These are phyloP conservation scores for Paxillus rubicundulus DNA, from an alignment of 768 basidiomycete species.

Conservation along the genomic window DNA sequence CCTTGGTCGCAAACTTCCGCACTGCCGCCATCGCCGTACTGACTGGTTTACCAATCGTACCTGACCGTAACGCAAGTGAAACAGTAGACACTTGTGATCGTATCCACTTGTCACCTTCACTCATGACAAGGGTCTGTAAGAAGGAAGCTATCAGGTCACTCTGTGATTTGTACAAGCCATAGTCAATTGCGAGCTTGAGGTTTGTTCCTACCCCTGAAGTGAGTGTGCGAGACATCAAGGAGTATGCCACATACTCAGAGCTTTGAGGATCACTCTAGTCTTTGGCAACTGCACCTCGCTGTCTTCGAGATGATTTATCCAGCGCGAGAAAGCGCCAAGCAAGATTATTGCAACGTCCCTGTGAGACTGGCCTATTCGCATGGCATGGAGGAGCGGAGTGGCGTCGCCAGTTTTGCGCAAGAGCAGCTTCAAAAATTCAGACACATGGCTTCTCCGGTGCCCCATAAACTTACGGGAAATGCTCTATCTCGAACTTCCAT, in stretches of 20 bases:
- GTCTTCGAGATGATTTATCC: constrained; percentile 85
- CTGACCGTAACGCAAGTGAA: constrained; percentile 65
- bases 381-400: constrained; percentile 89
- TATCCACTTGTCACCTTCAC: constrained; percentile 93
- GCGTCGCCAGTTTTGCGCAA: constrained; percentile 82
- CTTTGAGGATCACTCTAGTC: constrained; percentile 73
- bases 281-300: constrained; percentile 65
- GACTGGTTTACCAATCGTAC: constrained; percentile 72
- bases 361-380: constrained; percentile 73
- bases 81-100: constrained; percentile 64
- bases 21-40: constrained; percentile 72
- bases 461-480: constrained; percentile 59
- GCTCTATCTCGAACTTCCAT: constrained; percentile 82
- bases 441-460: background rate
- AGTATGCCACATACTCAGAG: constrained; percentile 70
- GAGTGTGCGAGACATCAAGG: constrained; percentile 72
- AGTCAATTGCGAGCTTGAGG: constrained; percentile 90
- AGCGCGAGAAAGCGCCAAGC: constrained; percentile 87
- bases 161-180: constrained; percentile 76
- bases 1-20: constrained; percentile 81
- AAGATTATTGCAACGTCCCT: constrained; percentile 84
- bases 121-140: constrained; percentile 94
- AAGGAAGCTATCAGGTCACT: constrained; percentile 88
- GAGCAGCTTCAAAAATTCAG: constrained; percentile 49
- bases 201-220: constrained; percentile 67